Conservation (phyloP, 768 basidiomycete species). For the Rhizopogon roseolus region DNA sequence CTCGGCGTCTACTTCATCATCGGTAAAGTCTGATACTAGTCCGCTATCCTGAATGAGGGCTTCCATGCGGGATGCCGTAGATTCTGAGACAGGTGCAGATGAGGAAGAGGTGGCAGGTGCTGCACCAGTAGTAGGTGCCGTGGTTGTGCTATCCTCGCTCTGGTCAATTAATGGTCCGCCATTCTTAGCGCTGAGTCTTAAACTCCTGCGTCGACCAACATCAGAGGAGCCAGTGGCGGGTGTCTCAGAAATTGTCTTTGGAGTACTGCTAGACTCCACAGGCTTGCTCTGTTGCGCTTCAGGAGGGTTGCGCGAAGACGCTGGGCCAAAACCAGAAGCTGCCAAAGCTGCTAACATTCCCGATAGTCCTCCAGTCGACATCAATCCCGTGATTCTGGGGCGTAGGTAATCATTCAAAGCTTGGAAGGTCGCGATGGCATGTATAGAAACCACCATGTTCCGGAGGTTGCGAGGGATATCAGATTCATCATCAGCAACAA, state of each 20-base stretch:
- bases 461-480: constrained; percentile 84
- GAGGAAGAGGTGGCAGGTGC: constrained; percentile 19
- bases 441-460: constrained; percentile 94
- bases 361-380: constrained; percentile 63
- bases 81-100: constrained; percentile 19
- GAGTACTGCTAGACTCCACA: constrained; percentile 19
- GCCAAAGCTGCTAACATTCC: constrained; percentile 91
- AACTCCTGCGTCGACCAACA: constrained; percentile 69
- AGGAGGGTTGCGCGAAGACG: constrained; percentile 31
- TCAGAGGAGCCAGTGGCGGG: constrained; percentile 33
- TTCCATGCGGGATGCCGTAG: constrained; percentile 34
- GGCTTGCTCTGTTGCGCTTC: constrained; percentile 22
- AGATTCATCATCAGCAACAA: constrained; percentile 85
- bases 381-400: constrained; percentile 75
- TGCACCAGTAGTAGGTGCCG: constrained; percentile 11
- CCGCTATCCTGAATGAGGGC: constrained; percentile 58
- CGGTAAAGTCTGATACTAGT: constrained; percentile 70
- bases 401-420: constrained; percentile 95
- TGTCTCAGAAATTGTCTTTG: constrained; percentile 19
- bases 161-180: constrained; percentile 16
- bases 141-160: constrained; percentile 11
- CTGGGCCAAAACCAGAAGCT: constrained; percentile 62
- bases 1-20: constrained; percentile 84
- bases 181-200: constrained; percentile 74
- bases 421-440: constrained; percentile 97